phyloP scores from a whole-genome alignment of 2,329 filamentous ascomycete species.

The Apiospora hydei region DNA sequence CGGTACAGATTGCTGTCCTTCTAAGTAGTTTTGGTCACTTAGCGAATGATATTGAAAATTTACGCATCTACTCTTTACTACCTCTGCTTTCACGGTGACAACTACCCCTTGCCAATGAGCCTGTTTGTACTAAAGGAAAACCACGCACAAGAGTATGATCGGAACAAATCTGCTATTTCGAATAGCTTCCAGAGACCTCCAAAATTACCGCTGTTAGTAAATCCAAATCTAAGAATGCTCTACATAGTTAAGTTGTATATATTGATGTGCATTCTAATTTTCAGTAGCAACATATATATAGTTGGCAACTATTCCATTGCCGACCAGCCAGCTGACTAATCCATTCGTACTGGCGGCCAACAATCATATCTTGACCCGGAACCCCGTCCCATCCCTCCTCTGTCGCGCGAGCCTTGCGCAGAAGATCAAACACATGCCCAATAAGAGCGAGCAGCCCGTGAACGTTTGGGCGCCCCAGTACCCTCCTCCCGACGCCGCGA shows the following conservation, averaged over 20 bases:
- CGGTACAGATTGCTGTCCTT: background rate
- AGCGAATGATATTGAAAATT: background rate
- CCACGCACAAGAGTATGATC: no score
- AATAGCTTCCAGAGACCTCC: no score
- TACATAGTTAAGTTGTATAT: no score
- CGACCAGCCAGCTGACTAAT: no score
- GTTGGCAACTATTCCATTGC: no score
- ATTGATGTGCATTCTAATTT: no score
- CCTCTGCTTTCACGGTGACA: background rate
- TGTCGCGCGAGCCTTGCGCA: slow-evolving; percentile 49
- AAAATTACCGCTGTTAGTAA: no score
- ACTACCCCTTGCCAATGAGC: background rate
- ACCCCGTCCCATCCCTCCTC: slow-evolving; percentile 46
- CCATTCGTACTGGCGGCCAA: background rate
- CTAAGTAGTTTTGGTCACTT: background rate
- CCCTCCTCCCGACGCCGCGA: slow-evolving; percentile 48
- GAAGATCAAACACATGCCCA: slow-evolving; percentile 49
- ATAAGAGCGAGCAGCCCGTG: slow-evolving; percentile 50
- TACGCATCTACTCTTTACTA: background rate
- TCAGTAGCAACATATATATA: no score
- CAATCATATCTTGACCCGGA: slow-evolving; percentile 48
- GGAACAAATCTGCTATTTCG: no score
- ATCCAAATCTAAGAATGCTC: no score
- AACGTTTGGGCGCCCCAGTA: slow-evolving; percentile 60
- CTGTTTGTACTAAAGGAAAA: background rate